Conservation (phyloP, 305 asterid genomes). For the Fraxinus latifolia region DNA sequence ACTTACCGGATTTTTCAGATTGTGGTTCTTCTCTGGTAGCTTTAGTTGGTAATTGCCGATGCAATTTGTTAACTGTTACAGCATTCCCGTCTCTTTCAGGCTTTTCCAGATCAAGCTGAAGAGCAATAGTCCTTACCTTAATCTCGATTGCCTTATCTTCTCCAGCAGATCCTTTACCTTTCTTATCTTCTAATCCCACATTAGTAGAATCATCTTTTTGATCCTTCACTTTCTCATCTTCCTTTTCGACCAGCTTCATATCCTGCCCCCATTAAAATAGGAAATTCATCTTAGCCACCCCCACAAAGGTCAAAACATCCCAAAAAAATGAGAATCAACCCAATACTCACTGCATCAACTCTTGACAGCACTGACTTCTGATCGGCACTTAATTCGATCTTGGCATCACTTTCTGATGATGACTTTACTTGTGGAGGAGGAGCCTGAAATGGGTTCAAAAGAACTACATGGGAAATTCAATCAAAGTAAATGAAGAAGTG, state of each 20-base stretch:
- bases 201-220: constrained; percentile 28
- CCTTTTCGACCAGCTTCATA: constrained; percentile 34
- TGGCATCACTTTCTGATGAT: constrained; percentile 56
- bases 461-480: constrained; percentile 16
- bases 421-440: constrained; percentile 75
- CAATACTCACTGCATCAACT: constrained; percentile 37
- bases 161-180: constrained; percentile 33
- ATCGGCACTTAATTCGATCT: constrained; percentile 36
- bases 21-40: constrained; percentile 35
- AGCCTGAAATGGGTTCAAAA: constrained; percentile 48
- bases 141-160: constrained; percentile 39
- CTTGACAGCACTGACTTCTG: constrained; percentile 44
- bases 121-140: constrained; percentile 46
- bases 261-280: constrained; percentile 34
- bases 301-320: constrained; percentile 1
- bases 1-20: constrained; percentile 36
- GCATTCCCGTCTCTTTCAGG: constrained; percentile 51
- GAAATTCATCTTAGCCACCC: background rate
- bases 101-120: constrained; percentile 66
- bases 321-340: background rate
- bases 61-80: constrained; percentile 35
- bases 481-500: background rate
- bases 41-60: constrained; percentile 28
- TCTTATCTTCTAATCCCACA: constrained; percentile 43
- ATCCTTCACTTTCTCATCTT: constrained; percentile 35